These are phyloP conservation scores for Tilletia indica DNA, from an alignment of 1,284 basidiomycete genomes.

Conservation along the genomic window DNA sequence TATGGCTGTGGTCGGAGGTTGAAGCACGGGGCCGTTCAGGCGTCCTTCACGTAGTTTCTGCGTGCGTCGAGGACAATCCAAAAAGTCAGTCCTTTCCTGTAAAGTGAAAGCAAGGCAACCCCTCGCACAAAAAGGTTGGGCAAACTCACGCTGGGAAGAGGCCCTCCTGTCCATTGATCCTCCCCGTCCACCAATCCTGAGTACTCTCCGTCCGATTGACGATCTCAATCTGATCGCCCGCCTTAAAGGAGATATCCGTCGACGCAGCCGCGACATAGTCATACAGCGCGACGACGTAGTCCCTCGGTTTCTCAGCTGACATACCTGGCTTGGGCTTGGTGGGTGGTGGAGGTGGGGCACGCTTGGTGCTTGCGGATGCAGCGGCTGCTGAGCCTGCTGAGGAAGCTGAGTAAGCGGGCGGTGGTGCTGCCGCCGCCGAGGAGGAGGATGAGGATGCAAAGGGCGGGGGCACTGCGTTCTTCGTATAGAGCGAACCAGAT, in stretches of 20 bases:
- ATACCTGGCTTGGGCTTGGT: constrained; percentile 79
- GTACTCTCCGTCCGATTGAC: constrained; percentile 77
- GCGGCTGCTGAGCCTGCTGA: background rate
- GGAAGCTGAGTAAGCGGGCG: constrained; percentile 2
- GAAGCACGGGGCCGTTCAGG: background rate
- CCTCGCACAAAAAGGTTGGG: background rate
- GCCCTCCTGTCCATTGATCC: constrained; percentile 77
- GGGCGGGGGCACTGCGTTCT: background rate
- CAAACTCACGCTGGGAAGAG: constrained; percentile 75
- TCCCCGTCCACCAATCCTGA: constrained; percentile 99
- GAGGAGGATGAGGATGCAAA: background rate
- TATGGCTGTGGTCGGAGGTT: no score
- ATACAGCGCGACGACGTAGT: constrained; percentile 89
- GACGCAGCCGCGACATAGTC: constrained; percentile 78
- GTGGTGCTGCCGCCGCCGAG: background rate
- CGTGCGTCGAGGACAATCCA: no score
- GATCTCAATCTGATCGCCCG: constrained; percentile 91
- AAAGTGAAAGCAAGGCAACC: background rate
- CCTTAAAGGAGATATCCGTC: constrained; percentile 85
- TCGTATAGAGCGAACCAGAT: background rate
- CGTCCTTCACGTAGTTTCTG: constrained; percentile 9
- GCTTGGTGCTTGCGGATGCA: constrained; percentile 14
- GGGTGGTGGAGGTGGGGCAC: constrained; percentile 4
- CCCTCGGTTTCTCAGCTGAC: constrained; percentile 64
- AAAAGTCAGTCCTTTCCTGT: no score